Percentiles rank a stretch among this genome's conserved stretches.
phyloP scores from a whole-genome alignment of 1,284 basidiomycete species.

The Mycosarcoma mackinlayi region DNA sequence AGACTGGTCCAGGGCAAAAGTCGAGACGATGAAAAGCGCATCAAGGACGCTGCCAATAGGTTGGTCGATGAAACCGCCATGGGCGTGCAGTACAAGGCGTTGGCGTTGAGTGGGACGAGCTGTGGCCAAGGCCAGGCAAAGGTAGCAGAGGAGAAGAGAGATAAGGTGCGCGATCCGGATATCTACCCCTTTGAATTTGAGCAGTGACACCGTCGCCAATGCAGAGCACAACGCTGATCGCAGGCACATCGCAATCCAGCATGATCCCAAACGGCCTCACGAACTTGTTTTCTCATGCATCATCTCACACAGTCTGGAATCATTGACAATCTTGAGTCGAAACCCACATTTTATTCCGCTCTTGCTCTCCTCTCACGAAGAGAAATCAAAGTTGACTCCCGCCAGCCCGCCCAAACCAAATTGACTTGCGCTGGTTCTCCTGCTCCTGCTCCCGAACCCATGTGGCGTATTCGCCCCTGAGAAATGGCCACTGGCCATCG shows the following conservation, averaged over 20 bases:
- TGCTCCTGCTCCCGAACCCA: conserved; percentile 21
- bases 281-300: no score
- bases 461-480: conserved; percentile 38
- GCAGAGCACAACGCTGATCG: no score
- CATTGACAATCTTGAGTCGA: not conserved
- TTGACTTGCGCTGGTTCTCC: conserved; percentile 35
- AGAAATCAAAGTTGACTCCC: conserved; percentile 40
- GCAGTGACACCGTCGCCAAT: no score
- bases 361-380: conserved; percentile 1
- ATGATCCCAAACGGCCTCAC: no score
- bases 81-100: conserved; percentile 73
- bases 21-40: conserved; percentile 71
- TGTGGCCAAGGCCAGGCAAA: not conserved
- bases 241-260: not conserved
- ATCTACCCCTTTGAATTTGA: conserved; percentile 41
- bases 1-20: conserved; percentile 72
- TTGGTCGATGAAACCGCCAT: conserved; percentile 73
- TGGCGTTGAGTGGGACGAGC: conserved; percentile 68
- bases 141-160: not conserved
- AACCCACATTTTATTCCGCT: not conserved
- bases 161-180: conserved; percentile 4
- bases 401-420: conserved; percentile 20
- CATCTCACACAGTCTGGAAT: no score
- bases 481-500: conserved; percentile 23
- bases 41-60: conserved; percentile 71